Evolutionary conservation across 139 green algal genomes (phyloP), one percentile per base, ranked within the genome.

Genomic region (Volvox africanus): DNA sequence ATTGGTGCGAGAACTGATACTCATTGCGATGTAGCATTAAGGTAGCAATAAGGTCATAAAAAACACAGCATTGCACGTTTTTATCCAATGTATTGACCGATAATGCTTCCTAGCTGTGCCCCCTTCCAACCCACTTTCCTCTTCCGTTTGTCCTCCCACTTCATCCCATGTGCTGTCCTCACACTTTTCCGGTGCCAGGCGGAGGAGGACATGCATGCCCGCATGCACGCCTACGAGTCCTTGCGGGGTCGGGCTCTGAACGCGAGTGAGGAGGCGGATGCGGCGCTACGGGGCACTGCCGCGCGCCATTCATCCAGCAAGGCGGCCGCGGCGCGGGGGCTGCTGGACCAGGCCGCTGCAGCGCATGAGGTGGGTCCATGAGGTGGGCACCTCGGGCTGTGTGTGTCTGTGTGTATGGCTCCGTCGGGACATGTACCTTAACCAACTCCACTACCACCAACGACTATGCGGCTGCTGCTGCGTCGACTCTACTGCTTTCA

Each of bases 311-410:
- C 32, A 12, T 32, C 50, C 21, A 19, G 11, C 19, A 84, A 92
- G 86, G 61, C 75, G 68, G 85, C 91, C 79, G 85, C 16, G 2
- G 92, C 93, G 81, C 26, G 80, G 37, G 73, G 75, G 62, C 87
- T 94, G 84, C 83, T 96, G 80, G 86, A 96, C 88, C 78, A 91
- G 73, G 94, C 93, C 12, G 76, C 90, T 0, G 91, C 80, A 22
- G 91, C 93, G 67, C 93, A 97, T 61, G 77, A 94, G 89, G 94
- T 96, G 91, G 20, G 75, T 18, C 22, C 16, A 20, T 11, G 69
- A 11, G 19, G 69, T 37, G 65, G 65, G 65, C 5, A 6, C 44
- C 44, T 55, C 44, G 44, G 44, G 44, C 44, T 55, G 44, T 55
- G 44, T 55, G 44, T 55, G 44, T 55, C 5, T 55, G 44, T 55